These are phyloP conservation scores for Kodamaea leandrae DNA, from an alignment of 805 yeast species.

Conservation along the genomic window DNA sequence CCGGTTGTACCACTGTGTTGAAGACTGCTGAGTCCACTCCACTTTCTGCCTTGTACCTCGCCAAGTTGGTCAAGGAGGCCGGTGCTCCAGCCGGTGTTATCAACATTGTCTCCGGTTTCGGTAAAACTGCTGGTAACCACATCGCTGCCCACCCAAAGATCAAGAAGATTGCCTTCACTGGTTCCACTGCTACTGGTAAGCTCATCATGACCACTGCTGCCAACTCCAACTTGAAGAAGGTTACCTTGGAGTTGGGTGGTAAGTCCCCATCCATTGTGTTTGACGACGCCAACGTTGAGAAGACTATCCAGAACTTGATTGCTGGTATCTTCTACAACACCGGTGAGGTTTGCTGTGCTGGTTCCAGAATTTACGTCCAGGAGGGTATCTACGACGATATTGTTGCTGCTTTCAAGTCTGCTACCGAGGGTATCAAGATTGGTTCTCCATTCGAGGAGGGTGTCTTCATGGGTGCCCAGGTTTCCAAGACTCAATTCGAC, in stretches of 20 bases:
- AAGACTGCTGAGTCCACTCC: constrained; percentile 94
- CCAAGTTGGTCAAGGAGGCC: constrained; percentile 68
- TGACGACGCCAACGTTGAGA: constrained; percentile 77
- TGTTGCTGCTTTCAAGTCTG: constrained; percentile 56
- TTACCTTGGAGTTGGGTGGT: constrained; percentile 94
- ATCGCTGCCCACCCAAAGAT: constrained; percentile 75
- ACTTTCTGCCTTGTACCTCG: constrained; percentile 75
- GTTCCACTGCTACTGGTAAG: constrained; percentile 90
- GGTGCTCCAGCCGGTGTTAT: constrained; percentile 92
- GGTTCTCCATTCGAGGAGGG: constrained; percentile 84
- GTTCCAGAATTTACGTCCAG: constrained; percentile 87
- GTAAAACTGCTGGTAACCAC: constrained; percentile 80
- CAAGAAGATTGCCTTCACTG: constrained; percentile 92
- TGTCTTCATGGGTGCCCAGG: constrained; percentile 89
- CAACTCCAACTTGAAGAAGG: constrained; percentile 76
- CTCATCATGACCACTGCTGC: constrained; percentile 79
- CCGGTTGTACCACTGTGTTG: constrained; percentile 85
- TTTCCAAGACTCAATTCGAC: constrained; percentile 73
- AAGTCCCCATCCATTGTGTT: constrained; percentile 90
- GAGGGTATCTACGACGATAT: constrained; percentile 79
- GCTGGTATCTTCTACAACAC: constrained; percentile 88
- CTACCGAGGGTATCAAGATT: constrained; percentile 55
- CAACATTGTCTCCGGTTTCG: constrained; percentile 84
- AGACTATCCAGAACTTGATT: constrained; percentile 72
- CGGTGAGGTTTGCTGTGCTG: constrained; percentile 96